These are phyloP conservation scores for Ophiocordyceps camponoti-rufipedis DNA, from an alignment of 2,329 filamentous ascomycete species.

Conservation along the genomic window DNA sequence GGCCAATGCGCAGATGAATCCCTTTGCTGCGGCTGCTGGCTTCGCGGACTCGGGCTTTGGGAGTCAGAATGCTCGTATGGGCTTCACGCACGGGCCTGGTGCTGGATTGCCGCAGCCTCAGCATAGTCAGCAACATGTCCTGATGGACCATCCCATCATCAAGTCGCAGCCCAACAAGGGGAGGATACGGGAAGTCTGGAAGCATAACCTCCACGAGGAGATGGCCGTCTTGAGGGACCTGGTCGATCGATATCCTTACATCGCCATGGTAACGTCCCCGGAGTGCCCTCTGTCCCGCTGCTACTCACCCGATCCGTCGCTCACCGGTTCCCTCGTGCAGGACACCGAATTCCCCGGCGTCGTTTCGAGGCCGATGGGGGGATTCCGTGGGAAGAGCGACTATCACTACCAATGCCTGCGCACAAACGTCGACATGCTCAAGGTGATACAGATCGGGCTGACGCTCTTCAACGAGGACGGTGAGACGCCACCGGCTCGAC, in stretches of 20 bases:
- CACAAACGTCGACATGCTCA: slow-evolving; percentile 92
- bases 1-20: slow-evolving; percentile 47
- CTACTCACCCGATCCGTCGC: background rate
- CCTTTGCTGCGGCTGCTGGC: slow-evolving; percentile 37
- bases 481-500: slow-evolving; percentile 61
- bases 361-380: slow-evolving; percentile 84
- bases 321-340: slow-evolving; percentile 23
- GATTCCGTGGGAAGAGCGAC: slow-evolving; percentile 86
- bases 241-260: slow-evolving; percentile 82
- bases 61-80: slow-evolving; percentile 74
- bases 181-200: slow-evolving; percentile 93
- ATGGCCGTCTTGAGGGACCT: slow-evolving; percentile 70
- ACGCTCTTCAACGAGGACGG: slow-evolving; percentile 85
- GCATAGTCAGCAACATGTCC: slow-evolving; percentile 22
- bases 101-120: slow-evolving; percentile 38
- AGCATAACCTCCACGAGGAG: slow-evolving; percentile 76
- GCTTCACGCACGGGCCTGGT: slow-evolving; percentile 51
- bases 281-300: no score
- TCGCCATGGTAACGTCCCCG: slow-evolving; percentile 64
- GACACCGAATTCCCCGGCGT: slow-evolving; percentile 98
- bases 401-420: slow-evolving; percentile 98
- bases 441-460: slow-evolving; percentile 92
- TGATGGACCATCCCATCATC: slow-evolving; percentile 23
- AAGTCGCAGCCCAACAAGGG: slow-evolving; percentile 46
- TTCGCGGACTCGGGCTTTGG: slow-evolving; percentile 56